Evolutionary conservation across 495 filamentous ascomycete species (phyloP), one percentile per base, ranked within the genome.

Genomic region (Neurospora discreta): DNA sequence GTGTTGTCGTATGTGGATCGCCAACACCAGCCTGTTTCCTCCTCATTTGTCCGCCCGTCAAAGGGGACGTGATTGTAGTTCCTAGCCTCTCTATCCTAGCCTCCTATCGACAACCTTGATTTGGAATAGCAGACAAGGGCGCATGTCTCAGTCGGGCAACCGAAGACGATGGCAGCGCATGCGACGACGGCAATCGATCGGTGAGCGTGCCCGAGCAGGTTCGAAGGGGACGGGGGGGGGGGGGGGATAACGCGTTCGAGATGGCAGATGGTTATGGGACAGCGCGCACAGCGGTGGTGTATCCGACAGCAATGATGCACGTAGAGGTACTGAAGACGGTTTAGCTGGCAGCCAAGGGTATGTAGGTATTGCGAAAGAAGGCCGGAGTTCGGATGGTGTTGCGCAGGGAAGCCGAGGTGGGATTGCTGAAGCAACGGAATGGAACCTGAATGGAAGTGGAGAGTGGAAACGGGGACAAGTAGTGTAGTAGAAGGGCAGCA

Each of bases 21-120:
- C 52, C 52, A 65, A 65, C 26, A 65, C 52, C 52, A 65, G 52
- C 52, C 52, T 3, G 52, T 65, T 65, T 65, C 52, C 52, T 65
- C 52, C 52, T 65, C 52, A 65, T 65, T 65, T 65, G 52, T 30
- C 52, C 52, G 15, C 52, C 52, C 52, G 52, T 65, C 52, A 33
- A 65, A 33, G 52, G 52, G 52, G 52, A 60, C 26, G 52, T 60
- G 52, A 30, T 60, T 60, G 46, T 58, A 26, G 46, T 52, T 52
- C 20, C 23, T 58, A 26, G 26, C 70, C 58, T 68, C 42, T 76
- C 75, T 75, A 73, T 76, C 73, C 79, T 75, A 70, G 71, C 72
- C 79, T 81, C 78, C 74, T 33, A 74, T 60, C 71, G 73, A 73
- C 74, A 71, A 77, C 78, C 77, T 75, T 75, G 71, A 72, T 71